Conservation (phyloP, 352 stramenopile genomes). For the Sclerospora graminicola region DNA sequence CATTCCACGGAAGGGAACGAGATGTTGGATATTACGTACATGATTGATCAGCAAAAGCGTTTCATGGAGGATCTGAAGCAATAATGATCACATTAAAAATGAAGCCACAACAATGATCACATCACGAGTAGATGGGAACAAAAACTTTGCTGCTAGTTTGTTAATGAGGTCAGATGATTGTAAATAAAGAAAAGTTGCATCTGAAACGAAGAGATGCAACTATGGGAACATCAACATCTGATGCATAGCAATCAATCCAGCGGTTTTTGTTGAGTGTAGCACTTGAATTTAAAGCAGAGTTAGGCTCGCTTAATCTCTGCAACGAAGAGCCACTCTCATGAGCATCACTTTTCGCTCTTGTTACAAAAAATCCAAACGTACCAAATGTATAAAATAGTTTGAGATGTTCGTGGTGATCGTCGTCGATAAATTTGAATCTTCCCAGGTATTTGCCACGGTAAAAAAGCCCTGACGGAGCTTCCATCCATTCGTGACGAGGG, state of each 20-base stretch:
- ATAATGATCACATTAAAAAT: too few species aligned
- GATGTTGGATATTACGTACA: slow-evolving; percentile 44
- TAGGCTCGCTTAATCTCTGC: slow-evolving; percentile 54
- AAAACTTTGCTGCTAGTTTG: too few species aligned
- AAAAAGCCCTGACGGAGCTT: slow-evolving; percentile 78
- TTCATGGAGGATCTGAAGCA: slow-evolving; percentile 32
- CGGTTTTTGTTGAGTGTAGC: neutral
- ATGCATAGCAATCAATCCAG: neutral
- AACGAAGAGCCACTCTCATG: neutral
- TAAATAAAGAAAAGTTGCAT: too few species aligned
- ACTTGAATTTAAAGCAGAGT: neutral
- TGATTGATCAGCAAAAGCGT: slow-evolving; percentile 41
- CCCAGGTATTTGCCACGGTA: slow-evolving; percentile 84
- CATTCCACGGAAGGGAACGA: slow-evolving; percentile 13
- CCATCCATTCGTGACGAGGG: slow-evolving; percentile 67
- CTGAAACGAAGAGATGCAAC: too few species aligned
- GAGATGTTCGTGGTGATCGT: slow-evolving; percentile 56
- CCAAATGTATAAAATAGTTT: slow-evolving; percentile 72
- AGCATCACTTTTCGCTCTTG: neutral
- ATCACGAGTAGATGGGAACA: too few species aligned
- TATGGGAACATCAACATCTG: too few species aligned
- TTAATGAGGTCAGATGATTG: too few species aligned
- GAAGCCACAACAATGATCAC: too few species aligned
- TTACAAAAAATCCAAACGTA: slow-evolving; percentile 19
- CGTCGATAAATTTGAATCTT: slow-evolving; percentile 60